These are phyloP conservation scores for Rhodotorula sphaerocarpa DNA, from an alignment of 768 basidiomycete species.

Conservation along the genomic window DNA sequence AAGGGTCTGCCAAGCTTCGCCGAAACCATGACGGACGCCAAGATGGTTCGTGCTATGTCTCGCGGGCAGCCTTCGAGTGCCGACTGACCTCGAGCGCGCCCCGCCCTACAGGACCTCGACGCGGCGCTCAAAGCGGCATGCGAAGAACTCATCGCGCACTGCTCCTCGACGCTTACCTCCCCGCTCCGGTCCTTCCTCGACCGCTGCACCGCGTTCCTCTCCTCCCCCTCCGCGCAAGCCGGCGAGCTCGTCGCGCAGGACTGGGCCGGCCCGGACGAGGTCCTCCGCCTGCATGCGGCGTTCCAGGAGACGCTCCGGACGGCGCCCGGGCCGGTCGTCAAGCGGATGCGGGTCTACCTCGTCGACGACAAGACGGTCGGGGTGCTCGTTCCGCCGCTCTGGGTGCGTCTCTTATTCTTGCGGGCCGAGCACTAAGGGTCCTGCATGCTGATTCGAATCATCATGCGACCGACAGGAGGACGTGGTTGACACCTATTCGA, in stretches of 20 bases:
- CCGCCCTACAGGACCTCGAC: constrained; percentile 62
- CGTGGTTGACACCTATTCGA: constrained; percentile 64
- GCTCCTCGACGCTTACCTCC: constrained; percentile 53
- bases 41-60: constrained; percentile 51
- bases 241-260: constrained; percentile 44
- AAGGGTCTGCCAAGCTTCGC: constrained; percentile 41
- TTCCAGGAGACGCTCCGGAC: constrained; percentile 47
- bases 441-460: background rate
- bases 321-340: constrained; percentile 51
- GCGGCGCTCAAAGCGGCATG: constrained; percentile 73
- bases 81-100: no score
- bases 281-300: constrained; percentile 50
- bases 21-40: constrained; percentile 62
- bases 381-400: constrained; percentile 66
- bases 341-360: constrained; percentile 64
- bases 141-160: constrained; percentile 67
- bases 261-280: constrained; percentile 53
- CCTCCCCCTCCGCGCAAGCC: constrained; percentile 18
- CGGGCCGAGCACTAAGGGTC: no score
- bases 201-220: constrained; percentile 46
- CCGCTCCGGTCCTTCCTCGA: constrained; percentile 61
- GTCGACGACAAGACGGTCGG: constrained; percentile 65
- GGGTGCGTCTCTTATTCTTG: constrained; percentile 38
- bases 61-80: background rate
- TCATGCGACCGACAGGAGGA: constrained; percentile 50